Evolutionary conservation across 108 stramenopile species (phyloP).

Genomic region (Pinguiococcus pyrenoidosus): DNA sequence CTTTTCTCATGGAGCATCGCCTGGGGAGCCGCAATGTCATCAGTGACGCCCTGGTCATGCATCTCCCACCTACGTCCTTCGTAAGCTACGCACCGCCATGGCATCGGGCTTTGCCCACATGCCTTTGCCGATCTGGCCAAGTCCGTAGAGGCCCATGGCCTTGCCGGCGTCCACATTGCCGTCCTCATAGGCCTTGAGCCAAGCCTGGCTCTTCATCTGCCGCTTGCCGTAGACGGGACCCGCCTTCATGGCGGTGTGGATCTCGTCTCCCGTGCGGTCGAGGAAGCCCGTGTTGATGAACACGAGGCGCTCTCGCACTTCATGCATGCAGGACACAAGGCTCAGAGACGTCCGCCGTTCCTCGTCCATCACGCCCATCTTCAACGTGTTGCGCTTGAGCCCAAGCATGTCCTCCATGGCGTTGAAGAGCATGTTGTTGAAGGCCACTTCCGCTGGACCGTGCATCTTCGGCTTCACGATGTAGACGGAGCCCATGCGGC

Average conservation of each 20-base stretch:
- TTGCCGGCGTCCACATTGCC: constrained; percentile 17
- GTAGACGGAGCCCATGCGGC: constrained; percentile 7
- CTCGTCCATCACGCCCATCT: constrained; percentile 26
- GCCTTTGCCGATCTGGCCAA: constrained; percentile 24
- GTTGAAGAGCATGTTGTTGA: constrained; percentile 3
- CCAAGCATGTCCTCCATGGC: constrained; percentile 10
- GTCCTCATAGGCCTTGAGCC: constrained; percentile 3
- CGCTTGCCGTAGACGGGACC: constrained; percentile 9
- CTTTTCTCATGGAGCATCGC: constrained; percentile 18
- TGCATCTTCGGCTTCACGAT: constrained; percentile 24
- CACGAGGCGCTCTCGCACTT: neutral
- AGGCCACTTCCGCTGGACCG: constrained; percentile 20
- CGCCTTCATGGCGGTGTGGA: constrained; percentile 14
- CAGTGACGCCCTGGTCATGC: too few relatives aligned
- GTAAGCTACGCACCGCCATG: too few relatives aligned
- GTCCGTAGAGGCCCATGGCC: constrained; percentile 3
- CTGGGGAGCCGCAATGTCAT: too few relatives aligned
- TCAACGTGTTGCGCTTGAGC: constrained; percentile 11
- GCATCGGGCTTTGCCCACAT: constrained; percentile 24
- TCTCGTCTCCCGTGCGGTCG: constrained; percentile 24
- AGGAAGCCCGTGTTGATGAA: constrained; percentile 28
- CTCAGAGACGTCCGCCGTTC: constrained; percentile 14
- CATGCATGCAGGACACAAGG: constrained; percentile 16
- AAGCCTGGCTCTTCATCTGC: constrained; percentile 6
- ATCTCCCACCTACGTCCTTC: too few relatives aligned